phyloP scores from a whole-genome alignment of 2,329 filamentous ascomycete species.

The Phyllosticta citribraziliensis region DNA sequence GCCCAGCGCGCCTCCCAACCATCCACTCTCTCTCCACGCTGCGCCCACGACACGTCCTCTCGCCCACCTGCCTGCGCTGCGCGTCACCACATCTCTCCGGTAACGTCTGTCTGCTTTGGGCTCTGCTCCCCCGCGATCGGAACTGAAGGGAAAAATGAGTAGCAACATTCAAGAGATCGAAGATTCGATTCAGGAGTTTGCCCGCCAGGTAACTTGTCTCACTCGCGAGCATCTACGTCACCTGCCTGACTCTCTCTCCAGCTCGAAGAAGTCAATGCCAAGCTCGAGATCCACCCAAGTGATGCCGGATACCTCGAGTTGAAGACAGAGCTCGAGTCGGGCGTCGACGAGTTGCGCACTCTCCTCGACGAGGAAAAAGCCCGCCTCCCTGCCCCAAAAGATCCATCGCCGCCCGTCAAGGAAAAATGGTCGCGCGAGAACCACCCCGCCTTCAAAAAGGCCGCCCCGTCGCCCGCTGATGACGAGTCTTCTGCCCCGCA shows the following conservation, averaged over 20 bases:
- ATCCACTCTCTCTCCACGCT: neutral
- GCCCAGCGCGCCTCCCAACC: neutral
- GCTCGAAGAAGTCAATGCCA: constrained; percentile 68
- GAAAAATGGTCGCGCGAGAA: constrained; percentile 69
- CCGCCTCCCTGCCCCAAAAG: constrained; percentile 38
- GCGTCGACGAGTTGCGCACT: constrained; percentile 69
- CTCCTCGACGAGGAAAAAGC: constrained; percentile 73
- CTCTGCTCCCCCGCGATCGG: constrained; percentile 2
- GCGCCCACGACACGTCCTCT: neutral
- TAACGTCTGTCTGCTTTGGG: constrained; percentile 9
- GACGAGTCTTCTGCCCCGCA: constrained; percentile 2
- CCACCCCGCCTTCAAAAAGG: constrained; percentile 58
- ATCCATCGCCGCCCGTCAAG: constrained; percentile 25
- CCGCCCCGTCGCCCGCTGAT: constrained; percentile 27
- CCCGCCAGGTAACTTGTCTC: constrained; percentile 3
- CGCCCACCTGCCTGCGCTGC: neutral
- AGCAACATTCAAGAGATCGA: constrained; percentile 6
- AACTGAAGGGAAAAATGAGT: constrained; percentile 12
- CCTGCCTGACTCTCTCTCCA: constrained; percentile 25
- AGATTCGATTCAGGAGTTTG: constrained; percentile 5
- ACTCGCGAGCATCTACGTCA: neutral
- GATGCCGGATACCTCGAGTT: constrained; percentile 69
- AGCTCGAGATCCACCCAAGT: constrained; percentile 70
- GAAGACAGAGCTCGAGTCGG: constrained; percentile 70
- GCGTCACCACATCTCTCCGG: neutral